phyloP scores from a whole-genome alignment of 2,329 filamentous ascomycete species.

The Fusarium duplospermum region DNA sequence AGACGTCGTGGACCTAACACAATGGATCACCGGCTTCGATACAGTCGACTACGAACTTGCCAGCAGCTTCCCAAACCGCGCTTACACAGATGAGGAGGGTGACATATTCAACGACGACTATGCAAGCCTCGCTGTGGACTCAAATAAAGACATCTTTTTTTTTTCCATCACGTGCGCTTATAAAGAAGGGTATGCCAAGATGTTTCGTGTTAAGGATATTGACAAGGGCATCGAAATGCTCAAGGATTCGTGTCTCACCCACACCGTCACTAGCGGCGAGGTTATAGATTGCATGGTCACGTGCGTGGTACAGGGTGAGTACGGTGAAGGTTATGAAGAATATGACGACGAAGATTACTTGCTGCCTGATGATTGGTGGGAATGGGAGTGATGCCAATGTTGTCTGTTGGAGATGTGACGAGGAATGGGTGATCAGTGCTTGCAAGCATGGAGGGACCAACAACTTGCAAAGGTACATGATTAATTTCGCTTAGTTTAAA shows the following conservation, averaged over 20 bases:
- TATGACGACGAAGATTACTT: not conserved
- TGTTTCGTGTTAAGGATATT: conserved; percentile 46
- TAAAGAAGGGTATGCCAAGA: conserved; percentile 29
- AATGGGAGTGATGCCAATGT: not conserved
- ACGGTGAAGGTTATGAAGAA: not conserved
- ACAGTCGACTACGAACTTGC: not conserved
- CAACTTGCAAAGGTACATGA: not conserved
- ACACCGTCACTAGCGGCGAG: not conserved
- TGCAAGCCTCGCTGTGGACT: not conserved
- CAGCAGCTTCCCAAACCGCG: not conserved
- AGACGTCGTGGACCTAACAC: too few relatives aligned
- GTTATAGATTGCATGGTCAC: not conserved
- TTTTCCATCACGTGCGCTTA: conserved; percentile 48
- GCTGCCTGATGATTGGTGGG: not conserved
- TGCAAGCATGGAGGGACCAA: not conserved
- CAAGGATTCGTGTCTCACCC: conserved; percentile 25
- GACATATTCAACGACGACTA: not conserved
- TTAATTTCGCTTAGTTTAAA: not conserved
- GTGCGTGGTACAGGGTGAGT: not conserved
- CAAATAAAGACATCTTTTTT: conserved; percentile 34
- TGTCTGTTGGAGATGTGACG: not conserved
- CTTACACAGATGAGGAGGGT: not conserved
- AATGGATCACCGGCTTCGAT: too few relatives aligned
- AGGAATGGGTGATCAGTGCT: not conserved
- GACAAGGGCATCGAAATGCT: conserved; percentile 38